Percentiles rank a stretch among this genome's conserved stretches.
These are phyloP conservation scores for Trichoderma cornu-damae DNA, from an alignment of 2,329 filamentous ascomycete genomes.

Conservation along the genomic window DNA sequence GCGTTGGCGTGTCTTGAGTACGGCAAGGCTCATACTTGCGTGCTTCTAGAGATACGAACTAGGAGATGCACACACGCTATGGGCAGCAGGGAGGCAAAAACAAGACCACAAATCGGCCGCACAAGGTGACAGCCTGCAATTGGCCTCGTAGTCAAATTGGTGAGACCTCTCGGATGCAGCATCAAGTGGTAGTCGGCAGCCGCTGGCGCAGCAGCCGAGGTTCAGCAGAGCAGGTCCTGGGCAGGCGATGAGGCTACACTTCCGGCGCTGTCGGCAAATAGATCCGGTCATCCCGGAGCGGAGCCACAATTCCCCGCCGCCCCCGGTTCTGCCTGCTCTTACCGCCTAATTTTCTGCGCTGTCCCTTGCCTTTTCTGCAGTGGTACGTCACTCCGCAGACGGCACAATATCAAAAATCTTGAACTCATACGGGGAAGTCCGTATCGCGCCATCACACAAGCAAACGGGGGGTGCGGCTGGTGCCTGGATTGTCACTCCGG, in stretches of 20 bases:
- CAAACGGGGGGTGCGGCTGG: neutral
- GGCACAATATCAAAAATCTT: neutral
- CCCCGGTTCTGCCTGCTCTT: slow-evolving; percentile 26
- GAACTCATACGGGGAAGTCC: slow-evolving; percentile 2
- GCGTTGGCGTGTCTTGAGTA: slow-evolving; percentile 58
- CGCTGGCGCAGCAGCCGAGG: neutral
- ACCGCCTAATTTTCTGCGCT: slow-evolving; percentile 29
- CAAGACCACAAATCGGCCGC: neutral
- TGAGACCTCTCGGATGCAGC: neutral
- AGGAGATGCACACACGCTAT: neutral
- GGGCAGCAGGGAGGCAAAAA: neutral
- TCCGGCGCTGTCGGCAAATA: neutral
- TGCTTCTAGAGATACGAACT: neutral
- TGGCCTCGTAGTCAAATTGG: neutral
- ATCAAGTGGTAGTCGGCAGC: neutral
- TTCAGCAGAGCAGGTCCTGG: neutral
- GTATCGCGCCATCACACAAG: neutral
- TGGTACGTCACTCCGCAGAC: slow-evolving; percentile 11
- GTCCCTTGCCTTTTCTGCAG: slow-evolving; percentile 12
- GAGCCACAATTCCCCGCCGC: slow-evolving; percentile 13
- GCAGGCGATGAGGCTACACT: neutral
- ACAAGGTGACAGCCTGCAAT: neutral
- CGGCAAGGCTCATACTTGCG: slow-evolving; percentile 21
- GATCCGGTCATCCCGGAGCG: neutral
- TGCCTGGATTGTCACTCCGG: neutral